A percentile compares a stretch with the other conserved stretches of the same genome.
phyloP scores from a whole-genome alignment of 1,284 basidiomycete species.

The Cryptococcus neoformans region DNA sequence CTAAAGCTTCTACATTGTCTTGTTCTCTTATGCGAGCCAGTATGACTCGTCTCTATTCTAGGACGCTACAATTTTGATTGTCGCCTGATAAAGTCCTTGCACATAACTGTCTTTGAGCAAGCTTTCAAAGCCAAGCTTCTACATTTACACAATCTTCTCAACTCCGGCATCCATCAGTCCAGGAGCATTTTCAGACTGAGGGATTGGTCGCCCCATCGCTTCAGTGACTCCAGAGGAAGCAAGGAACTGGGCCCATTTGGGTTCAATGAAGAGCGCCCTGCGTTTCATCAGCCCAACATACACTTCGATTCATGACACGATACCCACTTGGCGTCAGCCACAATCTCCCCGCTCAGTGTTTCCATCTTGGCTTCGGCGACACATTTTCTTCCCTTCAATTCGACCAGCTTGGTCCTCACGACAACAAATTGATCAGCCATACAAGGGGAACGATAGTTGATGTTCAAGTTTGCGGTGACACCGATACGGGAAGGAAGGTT shows the following conservation, averaged over 20 bases:
- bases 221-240: slow-evolving; percentile 51
- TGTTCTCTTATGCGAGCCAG: too few species aligned
- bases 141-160: slow-evolving; percentile 19
- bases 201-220: slow-evolving; percentile 39
- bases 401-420: slow-evolving; percentile 61
- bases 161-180: slow-evolving; percentile 20
- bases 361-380: slow-evolving; percentile 69
- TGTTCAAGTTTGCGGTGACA: slow-evolving; percentile 78
- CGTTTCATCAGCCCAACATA: not conserved
- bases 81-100: too few species aligned
- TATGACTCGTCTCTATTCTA: too few species aligned
- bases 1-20: too few species aligned
- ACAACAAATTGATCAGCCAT: slow-evolving; percentile 69
- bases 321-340: slow-evolving; percentile 74
- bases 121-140: too few species aligned
- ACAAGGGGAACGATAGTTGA: slow-evolving; percentile 77
- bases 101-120: too few species aligned
- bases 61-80: too few species aligned
- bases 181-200: slow-evolving; percentile 16
- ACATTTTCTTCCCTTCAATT: slow-evolving; percentile 55
- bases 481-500: slow-evolving; percentile 85
- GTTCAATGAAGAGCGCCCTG: slow-evolving; percentile 77
- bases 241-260: slow-evolving; percentile 72
- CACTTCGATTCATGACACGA: not conserved
- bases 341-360: slow-evolving; percentile 68